phyloP scores from a whole-genome alignment of 306 rosid genomes.

The Begonia loranthoides region DNA sequence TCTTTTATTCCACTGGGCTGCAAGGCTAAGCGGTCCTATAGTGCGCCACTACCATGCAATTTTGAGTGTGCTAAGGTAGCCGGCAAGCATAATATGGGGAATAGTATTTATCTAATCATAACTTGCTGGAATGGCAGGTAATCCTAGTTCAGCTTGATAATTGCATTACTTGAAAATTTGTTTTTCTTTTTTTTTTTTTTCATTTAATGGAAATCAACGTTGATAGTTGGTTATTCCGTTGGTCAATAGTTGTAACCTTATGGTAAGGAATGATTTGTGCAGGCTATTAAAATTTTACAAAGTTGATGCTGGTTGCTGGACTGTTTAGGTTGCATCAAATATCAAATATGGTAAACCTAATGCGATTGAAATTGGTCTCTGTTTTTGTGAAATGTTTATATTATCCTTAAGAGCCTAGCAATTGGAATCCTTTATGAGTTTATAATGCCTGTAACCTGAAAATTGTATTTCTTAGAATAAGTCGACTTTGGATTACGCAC shows the following conservation, averaged over 20 bases:
- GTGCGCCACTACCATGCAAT: constrained; percentile 11
- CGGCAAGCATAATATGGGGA: constrained; percentile 19
- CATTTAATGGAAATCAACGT: no score
- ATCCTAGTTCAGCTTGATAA: background rate
- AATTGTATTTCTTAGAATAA: no score
- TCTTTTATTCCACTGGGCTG: constrained; percentile 10
- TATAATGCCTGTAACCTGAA: no score
- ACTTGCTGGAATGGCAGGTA: constrained; percentile 23
- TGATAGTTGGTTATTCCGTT: constrained; percentile 9
- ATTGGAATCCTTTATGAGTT: no score
- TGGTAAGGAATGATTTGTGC: constrained; percentile 23
- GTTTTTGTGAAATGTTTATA: no score
- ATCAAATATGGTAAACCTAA: constrained; percentile 1
- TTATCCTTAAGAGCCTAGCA: no score
- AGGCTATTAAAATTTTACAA: constrained; percentile 20
- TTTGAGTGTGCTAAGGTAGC: constrained; percentile 27
- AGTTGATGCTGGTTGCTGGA: constrained; percentile 6
- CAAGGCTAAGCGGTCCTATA: constrained; percentile 12
- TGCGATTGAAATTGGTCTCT: constrained; percentile 4
- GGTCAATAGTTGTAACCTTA: constrained; percentile 1
- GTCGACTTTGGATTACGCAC: no score
- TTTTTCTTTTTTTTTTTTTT: no score
- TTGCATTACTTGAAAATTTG: no score
- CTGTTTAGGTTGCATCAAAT: constrained; percentile 2
- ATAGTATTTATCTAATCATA: constrained; percentile 16